A percentile compares a stretch with the other conserved stretches of the same genome.
These are phyloP conservation scores for Glycine soja DNA, from an alignment of 306 rosid genomes.

Conservation along the genomic window DNA sequence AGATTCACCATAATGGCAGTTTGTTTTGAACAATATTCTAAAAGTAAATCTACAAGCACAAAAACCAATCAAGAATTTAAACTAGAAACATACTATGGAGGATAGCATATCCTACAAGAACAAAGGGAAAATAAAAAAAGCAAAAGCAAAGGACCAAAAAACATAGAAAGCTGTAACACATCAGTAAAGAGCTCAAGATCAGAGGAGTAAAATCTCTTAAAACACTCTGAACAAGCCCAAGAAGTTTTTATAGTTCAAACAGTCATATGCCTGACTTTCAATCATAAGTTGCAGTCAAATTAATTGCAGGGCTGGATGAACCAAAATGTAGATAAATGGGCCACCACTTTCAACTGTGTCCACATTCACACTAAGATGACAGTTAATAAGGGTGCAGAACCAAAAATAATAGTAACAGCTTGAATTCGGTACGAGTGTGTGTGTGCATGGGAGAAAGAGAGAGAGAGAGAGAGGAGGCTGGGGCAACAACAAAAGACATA, in stretches of 20 bases:
- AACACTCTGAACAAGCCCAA: conserved; percentile 5
- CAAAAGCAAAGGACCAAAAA: background rate
- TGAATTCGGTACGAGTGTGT: background rate
- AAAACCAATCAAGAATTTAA: conserved; percentile 10
- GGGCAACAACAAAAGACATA: conserved; percentile 42
- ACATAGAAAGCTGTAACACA: background rate
- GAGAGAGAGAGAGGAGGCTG: background rate
- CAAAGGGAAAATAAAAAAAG: background rate
- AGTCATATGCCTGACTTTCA: background rate
- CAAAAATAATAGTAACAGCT: conserved; percentile 20
- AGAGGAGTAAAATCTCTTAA: conserved; percentile 14
- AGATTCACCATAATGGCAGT: background rate
- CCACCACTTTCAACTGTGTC: conserved; percentile 18
- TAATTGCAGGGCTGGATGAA: conserved; percentile 28
- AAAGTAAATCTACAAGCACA: conserved; percentile 21
- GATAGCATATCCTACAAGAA: conserved; percentile 16
- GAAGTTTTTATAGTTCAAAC: background rate
- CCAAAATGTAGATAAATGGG: conserved; percentile 36
- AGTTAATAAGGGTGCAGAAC: conserved; percentile 26
- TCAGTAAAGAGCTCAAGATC: conserved; percentile 26
- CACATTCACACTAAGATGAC: conserved; percentile 27
- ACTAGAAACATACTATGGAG: background rate
- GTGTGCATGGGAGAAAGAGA: background rate
- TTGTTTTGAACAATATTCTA: conserved; percentile 8
- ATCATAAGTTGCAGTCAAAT: conserved; percentile 37